Base-by-base conservation (phyloP, 2,329 filamentous ascomycete species). In the Sporothrix humicola region DNA sequence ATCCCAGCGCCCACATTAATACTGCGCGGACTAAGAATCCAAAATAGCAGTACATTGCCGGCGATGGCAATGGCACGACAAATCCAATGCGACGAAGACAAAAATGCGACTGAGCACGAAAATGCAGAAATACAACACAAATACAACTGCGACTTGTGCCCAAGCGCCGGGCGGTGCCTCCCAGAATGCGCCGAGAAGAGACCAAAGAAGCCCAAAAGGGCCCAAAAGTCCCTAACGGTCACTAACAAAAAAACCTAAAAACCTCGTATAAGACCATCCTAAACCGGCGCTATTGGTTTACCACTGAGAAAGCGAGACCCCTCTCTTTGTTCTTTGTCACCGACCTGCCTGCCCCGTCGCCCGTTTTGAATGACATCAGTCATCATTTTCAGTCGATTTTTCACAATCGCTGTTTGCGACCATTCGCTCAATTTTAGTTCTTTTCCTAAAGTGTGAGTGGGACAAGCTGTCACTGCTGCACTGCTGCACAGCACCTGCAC, bases 301-400 rank as follows among this genome's bases (percentile, higher is more conserved):
- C 46, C 46, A 48, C 46, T 5, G 46, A 48, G 46, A 13, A 48
- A 12, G 31, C 31, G 31, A 37, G 7, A 50, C 48, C 9, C 12
- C 48, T 6, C 17, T 10, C 48, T 50, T 50, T 50, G 31, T 37
- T 37, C 31, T 37, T 37, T 37, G 31, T 37, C 31, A 37, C 50
- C 50, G 17, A 17, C 50, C 6, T 52, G 9, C 17, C 52, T 54
- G 56, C 23, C 4, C 56, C 23, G 56, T 26, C 13, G 6, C 23
- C 13, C 2, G 12, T 37, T 17, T 59, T 12, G 17, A n/a, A 65
- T 65, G 59, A 65, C 59, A 65, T 46, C 59, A 65, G 59, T 65
- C 59, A 65, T 46, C 3, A 8, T 42, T 61, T n/a, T n/a, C 10
- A 10, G 1, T 37, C 2, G n/a, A 13, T 46, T 63, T 63, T 59